A percentile compares a stretch with the other conserved stretches of the same genome.
Conservation (phyloP, 2,329 filamentous ascomycete species). For the Sclerotinia sclerotiorum region DNA sequence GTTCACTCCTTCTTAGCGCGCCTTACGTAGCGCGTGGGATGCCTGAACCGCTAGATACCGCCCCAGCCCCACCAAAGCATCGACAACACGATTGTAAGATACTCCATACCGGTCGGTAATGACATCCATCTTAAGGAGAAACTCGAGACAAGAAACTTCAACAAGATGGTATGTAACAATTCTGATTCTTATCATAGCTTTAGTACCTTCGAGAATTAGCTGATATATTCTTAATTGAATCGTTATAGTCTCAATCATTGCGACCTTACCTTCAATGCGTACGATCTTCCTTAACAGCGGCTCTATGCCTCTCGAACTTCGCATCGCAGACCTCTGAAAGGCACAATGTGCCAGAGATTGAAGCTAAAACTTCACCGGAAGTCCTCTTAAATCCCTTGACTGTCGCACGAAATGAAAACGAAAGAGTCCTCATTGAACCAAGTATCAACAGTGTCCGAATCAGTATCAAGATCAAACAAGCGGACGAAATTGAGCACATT, state of each 20-base stretch:
- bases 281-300: slow-evolving; percentile 88
- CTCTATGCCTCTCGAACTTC: slow-evolving; percentile 93
- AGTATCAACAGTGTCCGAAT: slow-evolving; percentile 96
- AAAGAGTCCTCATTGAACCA: slow-evolving; percentile 93
- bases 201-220: background rate
- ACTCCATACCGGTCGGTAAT: slow-evolving; percentile 24
- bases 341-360: slow-evolving; percentile 97
- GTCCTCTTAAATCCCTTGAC: slow-evolving; percentile 88
- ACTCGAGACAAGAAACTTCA: slow-evolving; percentile 14
- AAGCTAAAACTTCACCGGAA: slow-evolving; percentile 89
- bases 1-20: slow-evolving; percentile 23
- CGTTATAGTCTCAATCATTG: slow-evolving; percentile 81
- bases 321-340: slow-evolving; percentile 94
- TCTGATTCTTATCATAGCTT: background rate
- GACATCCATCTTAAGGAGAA: slow-evolving; percentile 21
- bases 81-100: slow-evolving; percentile 24
- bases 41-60: slow-evolving; percentile 31
- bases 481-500: slow-evolving; percentile 97
- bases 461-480: slow-evolving; percentile 99
- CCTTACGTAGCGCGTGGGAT: slow-evolving; percentile 28
- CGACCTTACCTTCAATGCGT: slow-evolving; percentile 96
- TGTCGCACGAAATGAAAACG: slow-evolving; percentile 93
- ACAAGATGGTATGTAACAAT: slow-evolving; percentile 25
- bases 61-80: slow-evolving; percentile 29
- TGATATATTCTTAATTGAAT: background rate